Conservation (phyloP, 2,329 filamentous ascomycete species). For the Ophidiomyces ophidiicola region DNA sequence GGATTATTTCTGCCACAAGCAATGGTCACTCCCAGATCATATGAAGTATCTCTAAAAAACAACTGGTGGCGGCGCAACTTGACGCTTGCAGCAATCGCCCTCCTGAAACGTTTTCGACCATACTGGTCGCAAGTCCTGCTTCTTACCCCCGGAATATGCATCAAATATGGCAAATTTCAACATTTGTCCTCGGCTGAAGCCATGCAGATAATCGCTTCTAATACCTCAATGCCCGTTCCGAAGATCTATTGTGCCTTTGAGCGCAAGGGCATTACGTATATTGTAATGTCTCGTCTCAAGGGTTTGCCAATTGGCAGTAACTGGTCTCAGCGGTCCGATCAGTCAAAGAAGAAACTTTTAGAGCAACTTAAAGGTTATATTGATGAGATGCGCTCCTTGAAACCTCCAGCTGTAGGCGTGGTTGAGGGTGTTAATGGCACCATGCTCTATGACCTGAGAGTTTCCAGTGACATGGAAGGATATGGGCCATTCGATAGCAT, state of each 20-base stretch:
- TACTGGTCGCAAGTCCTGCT: not conserved
- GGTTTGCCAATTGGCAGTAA: conserved; percentile 20
- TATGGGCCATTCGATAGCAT: conserved; percentile 10
- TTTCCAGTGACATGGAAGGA: conserved; percentile 10
- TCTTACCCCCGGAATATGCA: conserved; percentile 5
- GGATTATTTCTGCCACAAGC: too few relatives aligned
- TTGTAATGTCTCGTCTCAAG: conserved; percentile 36
- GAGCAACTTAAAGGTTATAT: conserved; percentile 13
- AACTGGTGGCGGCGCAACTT: not conserved
- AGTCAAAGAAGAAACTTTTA: conserved; percentile 9
- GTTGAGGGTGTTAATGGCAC: conserved; percentile 15
- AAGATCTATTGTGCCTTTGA: conserved; percentile 36
- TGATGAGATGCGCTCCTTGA: conserved; percentile 14
- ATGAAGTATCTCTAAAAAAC: not conserved
- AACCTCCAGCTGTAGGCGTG: conserved; percentile 8
- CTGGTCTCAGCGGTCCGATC: conserved; percentile 14
- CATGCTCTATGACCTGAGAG: conserved; percentile 21
- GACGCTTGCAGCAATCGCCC: not conserved
- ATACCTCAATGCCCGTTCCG: conserved; percentile 38
- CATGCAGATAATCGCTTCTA: conserved; percentile 31
- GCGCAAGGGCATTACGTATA: conserved; percentile 31
- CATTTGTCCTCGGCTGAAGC: conserved; percentile 31
- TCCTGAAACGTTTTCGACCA: not conserved
- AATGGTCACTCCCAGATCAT: not conserved
- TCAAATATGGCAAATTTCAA: conserved; percentile 26